A percentile compares a stretch with the other conserved stretches of the same genome.
phyloP scores from a whole-genome alignment of 768 basidiomycete genomes.

The Pleurotus eryngii region DNA sequence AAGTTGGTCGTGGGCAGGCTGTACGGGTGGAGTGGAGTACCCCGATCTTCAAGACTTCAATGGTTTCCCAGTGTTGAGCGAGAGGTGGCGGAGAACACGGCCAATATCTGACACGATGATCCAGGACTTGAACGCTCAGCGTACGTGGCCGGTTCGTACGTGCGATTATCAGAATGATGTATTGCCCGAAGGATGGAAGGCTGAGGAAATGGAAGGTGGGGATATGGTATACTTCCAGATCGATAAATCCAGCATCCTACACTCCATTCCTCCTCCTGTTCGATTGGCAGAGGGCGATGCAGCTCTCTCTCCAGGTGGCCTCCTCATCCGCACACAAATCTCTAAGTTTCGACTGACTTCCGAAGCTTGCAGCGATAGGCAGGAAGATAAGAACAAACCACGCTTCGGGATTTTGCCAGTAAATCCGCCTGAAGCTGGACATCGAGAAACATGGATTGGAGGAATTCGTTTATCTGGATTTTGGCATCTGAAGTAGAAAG shows the following conservation, averaged over 20 bases:
- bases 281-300: too few relatives aligned
- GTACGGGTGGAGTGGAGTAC: not conserved
- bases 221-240: not conserved
- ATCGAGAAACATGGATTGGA: not conserved
- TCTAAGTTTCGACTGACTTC: not conserved
- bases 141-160: not conserved
- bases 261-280: not conserved
- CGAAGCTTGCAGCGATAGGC: not conserved
- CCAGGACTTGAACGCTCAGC: not conserved
- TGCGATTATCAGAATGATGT: not conserved
- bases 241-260: not conserved
- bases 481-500: not conserved
- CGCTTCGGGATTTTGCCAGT: not conserved
- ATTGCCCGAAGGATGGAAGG: not conserved
- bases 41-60: conserved; percentile 1
- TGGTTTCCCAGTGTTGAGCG: not conserved
- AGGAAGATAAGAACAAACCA: not conserved
- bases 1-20: conserved; percentile 5
- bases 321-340: not conserved
- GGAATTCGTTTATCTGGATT: not conserved
- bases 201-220: not conserved
- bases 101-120: not conserved
- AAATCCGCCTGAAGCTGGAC: not conserved
- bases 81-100: conserved; percentile 1
- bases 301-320: not conserved